Conservation (phyloP, 1,284 basidiomycete genomes). For the Cutaneotrichosporon cavernicola region DNA sequence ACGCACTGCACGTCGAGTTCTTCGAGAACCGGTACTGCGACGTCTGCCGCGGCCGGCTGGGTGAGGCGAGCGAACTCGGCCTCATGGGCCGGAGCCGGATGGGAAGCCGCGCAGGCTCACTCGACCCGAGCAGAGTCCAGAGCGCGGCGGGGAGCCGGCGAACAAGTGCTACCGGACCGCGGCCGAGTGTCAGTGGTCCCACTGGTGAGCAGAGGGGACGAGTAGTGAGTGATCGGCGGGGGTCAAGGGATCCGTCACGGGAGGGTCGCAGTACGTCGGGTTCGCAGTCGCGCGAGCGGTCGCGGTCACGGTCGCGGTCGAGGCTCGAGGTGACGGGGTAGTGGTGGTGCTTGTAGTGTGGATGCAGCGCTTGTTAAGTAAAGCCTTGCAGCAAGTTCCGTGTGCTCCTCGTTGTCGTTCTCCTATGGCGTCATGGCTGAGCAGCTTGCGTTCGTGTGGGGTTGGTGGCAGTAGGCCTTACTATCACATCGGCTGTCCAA, state of each 20-base stretch:
- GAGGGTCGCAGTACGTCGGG: background rate
- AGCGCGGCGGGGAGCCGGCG: background rate
- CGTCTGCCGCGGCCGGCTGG: conserved; percentile 40
- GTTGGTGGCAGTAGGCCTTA: too few species aligned
- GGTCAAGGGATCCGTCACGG: background rate
- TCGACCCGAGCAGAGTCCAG: background rate
- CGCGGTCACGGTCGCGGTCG: background rate
- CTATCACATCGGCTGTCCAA: too few species aligned
- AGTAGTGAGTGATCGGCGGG: background rate
- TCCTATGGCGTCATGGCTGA: too few species aligned
- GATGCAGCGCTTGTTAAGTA: too few species aligned
- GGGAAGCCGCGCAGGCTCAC: background rate
- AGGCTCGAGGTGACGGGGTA: too few species aligned
- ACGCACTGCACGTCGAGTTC: conserved; percentile 47
- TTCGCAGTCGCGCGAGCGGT: background rate
- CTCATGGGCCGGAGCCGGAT: conserved; percentile 21
- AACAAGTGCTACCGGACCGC: background rate
- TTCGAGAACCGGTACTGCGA: conserved; percentile 49
- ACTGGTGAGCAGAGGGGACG: background rate
- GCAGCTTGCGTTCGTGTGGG: too few species aligned
- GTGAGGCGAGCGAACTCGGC: conserved; percentile 36
- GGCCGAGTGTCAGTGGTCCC: background rate
- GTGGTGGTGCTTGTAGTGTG: too few species aligned
- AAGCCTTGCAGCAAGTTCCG: too few species aligned
- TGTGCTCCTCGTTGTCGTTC: too few species aligned